These are phyloP conservation scores for Botryotinia calthae DNA, from an alignment of 2,329 filamentous ascomycete species.

Conservation along the genomic window DNA sequence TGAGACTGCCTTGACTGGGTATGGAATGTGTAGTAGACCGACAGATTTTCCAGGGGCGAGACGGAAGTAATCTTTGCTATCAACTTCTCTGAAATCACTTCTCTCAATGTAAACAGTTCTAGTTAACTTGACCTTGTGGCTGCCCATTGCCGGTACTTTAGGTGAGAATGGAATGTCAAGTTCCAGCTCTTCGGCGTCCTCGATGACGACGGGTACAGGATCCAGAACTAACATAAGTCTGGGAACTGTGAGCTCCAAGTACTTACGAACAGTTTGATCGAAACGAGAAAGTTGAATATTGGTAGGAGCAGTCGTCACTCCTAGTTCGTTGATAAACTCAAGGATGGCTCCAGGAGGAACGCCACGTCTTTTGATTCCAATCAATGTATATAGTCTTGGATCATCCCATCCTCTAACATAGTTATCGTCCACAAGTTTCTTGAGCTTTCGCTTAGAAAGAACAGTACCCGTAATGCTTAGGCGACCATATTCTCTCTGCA, in stretches of 20 bases:
- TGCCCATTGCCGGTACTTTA: conserved; percentile 69
- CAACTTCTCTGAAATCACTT: conserved; percentile 71
- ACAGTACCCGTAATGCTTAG: conserved; percentile 82
- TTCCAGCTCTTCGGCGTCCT: conserved; percentile 70
- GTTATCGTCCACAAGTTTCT: conserved; percentile 73
- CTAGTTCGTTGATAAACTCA: conserved; percentile 86
- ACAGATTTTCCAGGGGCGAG: conserved; percentile 73
- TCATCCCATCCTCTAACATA: conserved; percentile 88
- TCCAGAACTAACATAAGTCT: conserved; percentile 88
- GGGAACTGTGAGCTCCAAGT: conserved; percentile 84
- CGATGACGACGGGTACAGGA: conserved; percentile 77
- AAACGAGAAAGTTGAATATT: conserved; percentile 81
- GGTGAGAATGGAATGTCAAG: conserved; percentile 76
- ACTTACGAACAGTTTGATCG: conserved; percentile 79
- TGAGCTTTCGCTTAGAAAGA: conserved; percentile 80
- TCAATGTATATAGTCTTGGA: conserved; percentile 83
- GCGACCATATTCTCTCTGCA: conserved; percentile 85
- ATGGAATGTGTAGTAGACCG: conserved; percentile 68
- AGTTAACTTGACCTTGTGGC: conserved; percentile 62
- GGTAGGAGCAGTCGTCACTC: conserved; percentile 78
- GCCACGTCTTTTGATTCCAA: conserved; percentile 78
- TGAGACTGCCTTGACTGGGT: conserved; percentile 65
- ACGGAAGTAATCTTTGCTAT: conserved; percentile 73
- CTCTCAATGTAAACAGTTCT: conserved; percentile 82
- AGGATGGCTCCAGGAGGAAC: conserved; percentile 86